These are phyloP conservation scores for Lachnellula suecica DNA, from an alignment of 2,329 filamentous ascomycete genomes.

Conservation along the genomic window DNA sequence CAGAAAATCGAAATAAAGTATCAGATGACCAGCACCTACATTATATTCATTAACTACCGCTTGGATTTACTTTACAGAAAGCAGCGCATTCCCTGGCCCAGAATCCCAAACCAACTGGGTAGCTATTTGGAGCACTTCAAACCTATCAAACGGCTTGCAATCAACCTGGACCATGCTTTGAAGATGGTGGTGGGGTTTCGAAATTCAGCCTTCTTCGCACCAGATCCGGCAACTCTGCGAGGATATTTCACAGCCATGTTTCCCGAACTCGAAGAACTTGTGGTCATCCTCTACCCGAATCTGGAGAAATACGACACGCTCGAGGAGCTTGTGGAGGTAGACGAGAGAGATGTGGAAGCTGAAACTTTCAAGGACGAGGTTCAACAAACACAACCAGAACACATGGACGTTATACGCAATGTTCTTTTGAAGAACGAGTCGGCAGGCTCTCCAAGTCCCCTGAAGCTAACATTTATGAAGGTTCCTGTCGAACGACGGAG, in stretches of 20 bases:
- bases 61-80: not conserved
- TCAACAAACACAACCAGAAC: not conserved
- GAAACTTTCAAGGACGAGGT: not conserved
- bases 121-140: too few species aligned
- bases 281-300: not conserved
- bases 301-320: not conserved
- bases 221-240: not conserved
- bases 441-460: not conserved
- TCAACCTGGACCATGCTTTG: not conserved
- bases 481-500: not conserved
- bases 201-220: not conserved
- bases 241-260: not conserved
- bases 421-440: not conserved
- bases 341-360: not conserved
- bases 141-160: not conserved
- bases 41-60: not conserved
- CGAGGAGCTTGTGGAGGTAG: not conserved
- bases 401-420: not conserved
- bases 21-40: not conserved
- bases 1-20: not conserved
- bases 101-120: not conserved
- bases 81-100: not conserved
- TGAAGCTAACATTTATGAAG: not conserved
- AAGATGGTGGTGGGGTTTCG: fast-evolving
- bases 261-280: not conserved